These are phyloP conservation scores for Mortierella antarctica DNA, from an alignment of 192 early-diverging fungal genomes.

Conservation along the genomic window DNA sequence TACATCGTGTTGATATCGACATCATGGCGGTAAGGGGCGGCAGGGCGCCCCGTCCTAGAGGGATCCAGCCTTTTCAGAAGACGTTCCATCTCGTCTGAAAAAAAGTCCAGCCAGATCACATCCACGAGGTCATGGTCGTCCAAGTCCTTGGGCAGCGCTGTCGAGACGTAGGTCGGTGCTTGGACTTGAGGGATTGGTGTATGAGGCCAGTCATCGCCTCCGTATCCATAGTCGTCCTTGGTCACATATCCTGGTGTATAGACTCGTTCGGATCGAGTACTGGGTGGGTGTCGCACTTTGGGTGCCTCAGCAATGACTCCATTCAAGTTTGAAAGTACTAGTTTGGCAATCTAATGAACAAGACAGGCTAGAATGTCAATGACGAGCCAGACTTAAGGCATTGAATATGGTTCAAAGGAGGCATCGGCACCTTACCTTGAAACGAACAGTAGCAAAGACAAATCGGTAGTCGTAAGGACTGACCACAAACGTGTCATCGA, in stretches of 20 bases:
- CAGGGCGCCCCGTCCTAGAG: neutral
- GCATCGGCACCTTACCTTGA: slow-evolving; percentile 1
- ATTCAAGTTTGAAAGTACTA: slow-evolving; percentile 50
- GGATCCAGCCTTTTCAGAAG: slow-evolving; percentile 49
- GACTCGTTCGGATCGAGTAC: slow-evolving; percentile 17
- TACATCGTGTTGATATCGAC: slow-evolving; percentile 52
- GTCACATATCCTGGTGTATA: slow-evolving; percentile 62
- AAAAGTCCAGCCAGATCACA: slow-evolving; percentile 56
- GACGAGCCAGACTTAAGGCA: too few species aligned
- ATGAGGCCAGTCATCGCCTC: slow-evolving; percentile 64
- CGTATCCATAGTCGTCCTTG: slow-evolving; percentile 59
- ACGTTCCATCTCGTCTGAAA: slow-evolving; percentile 44
- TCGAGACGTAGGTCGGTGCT: slow-evolving; percentile 54
- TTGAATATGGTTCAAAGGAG: too few species aligned
- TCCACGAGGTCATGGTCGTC: slow-evolving; percentile 46
- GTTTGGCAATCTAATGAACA: slow-evolving; percentile 15
- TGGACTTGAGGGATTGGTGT: slow-evolving; percentile 48
- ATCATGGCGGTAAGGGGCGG: slow-evolving; percentile 20
- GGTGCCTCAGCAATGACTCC: slow-evolving; percentile 39
- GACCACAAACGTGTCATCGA: slow-evolving; percentile 58
- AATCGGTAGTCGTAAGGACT: slow-evolving; percentile 57
- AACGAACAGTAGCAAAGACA: slow-evolving; percentile 49
- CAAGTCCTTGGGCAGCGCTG: slow-evolving; percentile 47
- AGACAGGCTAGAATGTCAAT: too few species aligned
- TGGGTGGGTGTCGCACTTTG: neutral